phyloP scores from a whole-genome alignment of 768 basidiomycete genomes.

The Psilocybe sp. region DNA sequence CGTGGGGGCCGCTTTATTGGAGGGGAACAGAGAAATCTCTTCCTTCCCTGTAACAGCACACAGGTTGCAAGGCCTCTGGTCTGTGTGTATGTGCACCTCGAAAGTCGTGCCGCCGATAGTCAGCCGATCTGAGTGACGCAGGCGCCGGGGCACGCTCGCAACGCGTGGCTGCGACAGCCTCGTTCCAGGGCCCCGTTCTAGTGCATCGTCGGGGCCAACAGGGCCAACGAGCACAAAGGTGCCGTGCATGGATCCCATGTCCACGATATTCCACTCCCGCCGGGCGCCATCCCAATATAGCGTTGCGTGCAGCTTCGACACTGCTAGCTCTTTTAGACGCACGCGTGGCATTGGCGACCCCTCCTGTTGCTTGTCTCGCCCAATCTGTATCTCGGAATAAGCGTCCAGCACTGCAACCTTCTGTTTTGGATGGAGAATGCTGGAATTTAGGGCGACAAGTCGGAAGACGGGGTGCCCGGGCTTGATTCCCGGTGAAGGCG shows the following conservation, averaged over 20 bases:
- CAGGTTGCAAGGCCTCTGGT: slow-evolving; percentile 56
- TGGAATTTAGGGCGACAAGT: slow-evolving; percentile 53
- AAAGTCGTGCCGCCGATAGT: slow-evolving; percentile 73
- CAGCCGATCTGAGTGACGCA: slow-evolving; percentile 64
- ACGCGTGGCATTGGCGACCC: slow-evolving; percentile 58
- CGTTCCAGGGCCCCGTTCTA: slow-evolving; percentile 25
- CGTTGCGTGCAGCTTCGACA: slow-evolving; percentile 79
- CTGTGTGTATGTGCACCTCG: slow-evolving; percentile 64
- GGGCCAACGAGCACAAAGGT: slow-evolving; percentile 54
- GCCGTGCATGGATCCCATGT: slow-evolving; percentile 86
- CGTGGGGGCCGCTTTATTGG: slow-evolving; percentile 15
- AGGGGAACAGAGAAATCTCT: slow-evolving; percentile 60
- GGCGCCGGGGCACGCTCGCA: slow-evolving; percentile 64
- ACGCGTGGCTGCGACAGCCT: slow-evolving; percentile 63
- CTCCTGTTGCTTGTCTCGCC: slow-evolving; percentile 58
- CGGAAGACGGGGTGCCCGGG: slow-evolving; percentile 37
- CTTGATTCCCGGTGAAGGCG: slow-evolving; percentile 5
- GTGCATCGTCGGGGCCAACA: slow-evolving; percentile 16
- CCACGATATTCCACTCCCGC: slow-evolving; percentile 69
- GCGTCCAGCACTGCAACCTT: slow-evolving; percentile 41
- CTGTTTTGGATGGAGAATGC: slow-evolving; percentile 53
- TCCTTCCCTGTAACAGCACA: slow-evolving; percentile 52
- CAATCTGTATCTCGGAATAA: slow-evolving; percentile 67
- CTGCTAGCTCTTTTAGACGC: slow-evolving; percentile 80
- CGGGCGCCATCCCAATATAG: slow-evolving; percentile 64